phyloP scores from a whole-genome alignment of 257 asterid genomes.

The Ajuga chamaepitys region DNA sequence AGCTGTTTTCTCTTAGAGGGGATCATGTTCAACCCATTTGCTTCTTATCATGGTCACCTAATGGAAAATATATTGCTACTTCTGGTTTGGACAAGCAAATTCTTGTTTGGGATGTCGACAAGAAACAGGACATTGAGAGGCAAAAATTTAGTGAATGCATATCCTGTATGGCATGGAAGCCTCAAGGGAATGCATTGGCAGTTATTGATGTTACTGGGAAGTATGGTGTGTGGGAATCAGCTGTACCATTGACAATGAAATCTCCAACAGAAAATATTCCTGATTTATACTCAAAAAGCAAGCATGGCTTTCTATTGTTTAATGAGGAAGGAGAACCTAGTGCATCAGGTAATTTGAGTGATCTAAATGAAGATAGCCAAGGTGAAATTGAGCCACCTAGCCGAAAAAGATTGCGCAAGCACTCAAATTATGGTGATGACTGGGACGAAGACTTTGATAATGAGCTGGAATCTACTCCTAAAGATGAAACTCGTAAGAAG shows the following conservation, averaged over 20 bases:
- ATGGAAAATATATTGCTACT: conserved; percentile 94
- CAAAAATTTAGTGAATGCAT: conserved; percentile 74
- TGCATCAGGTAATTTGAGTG: conserved; percentile 72
- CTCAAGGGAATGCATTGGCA: conserved; percentile 86
- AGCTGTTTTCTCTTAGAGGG: conserved; percentile 70
- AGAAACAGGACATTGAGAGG: conserved; percentile 86
- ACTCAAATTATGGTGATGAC: conserved; percentile 35
- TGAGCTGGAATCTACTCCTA: conserved; percentile 45
- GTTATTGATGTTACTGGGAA: conserved; percentile 79
- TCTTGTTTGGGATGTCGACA: conserved; percentile 87
- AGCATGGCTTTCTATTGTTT: conserved; percentile 61
- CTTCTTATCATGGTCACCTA: conserved; percentile 94
- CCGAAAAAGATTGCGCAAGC: conserved; percentile 63
- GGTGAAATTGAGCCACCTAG: conserved; percentile 57
- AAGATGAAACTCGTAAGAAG: conserved; percentile 52
- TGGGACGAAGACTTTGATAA: conserved; percentile 54
- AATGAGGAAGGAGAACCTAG: conserved; percentile 69
- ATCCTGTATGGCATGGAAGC: conserved; percentile 90
- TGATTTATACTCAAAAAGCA: conserved; percentile 32
- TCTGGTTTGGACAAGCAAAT: conserved; percentile 83
- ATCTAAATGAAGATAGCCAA: conserved; percentile 61
- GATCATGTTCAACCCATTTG: conserved; percentile 82
- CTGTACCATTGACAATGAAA: conserved; percentile 82
- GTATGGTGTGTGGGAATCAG: conserved; percentile 88
- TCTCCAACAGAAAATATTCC: conserved; percentile 96